Evolutionary conservation across 345 rosid species (phyloP).

Genomic region (Sonneratia alba): DNA sequence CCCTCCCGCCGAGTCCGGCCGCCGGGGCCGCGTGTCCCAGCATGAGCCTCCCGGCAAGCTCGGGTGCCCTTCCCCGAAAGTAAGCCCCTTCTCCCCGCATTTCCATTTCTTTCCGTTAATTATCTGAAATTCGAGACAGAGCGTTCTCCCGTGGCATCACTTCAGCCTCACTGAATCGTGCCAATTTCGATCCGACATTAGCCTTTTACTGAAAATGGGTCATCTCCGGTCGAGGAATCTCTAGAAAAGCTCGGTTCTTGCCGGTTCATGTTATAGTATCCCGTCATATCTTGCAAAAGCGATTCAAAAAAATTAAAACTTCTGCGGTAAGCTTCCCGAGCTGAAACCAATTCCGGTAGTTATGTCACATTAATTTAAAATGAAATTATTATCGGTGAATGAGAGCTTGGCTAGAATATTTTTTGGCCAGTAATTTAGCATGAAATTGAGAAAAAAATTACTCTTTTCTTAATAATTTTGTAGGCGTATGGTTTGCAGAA

Average conservation of each 20-base stretch:
- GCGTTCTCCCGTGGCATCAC: background rate
- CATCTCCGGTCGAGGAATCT: background rate
- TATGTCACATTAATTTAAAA: background rate
- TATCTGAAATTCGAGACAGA: background rate
- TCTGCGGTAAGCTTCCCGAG: background rate
- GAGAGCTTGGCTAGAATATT: background rate
- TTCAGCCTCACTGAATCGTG: background rate
- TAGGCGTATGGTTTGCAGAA: background rate
- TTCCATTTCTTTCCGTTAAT: background rate
- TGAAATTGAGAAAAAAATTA: background rate
- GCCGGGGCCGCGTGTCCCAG: slow-evolving; percentile 52
- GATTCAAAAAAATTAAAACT: background rate
- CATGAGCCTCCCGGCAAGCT: slow-evolving; percentile 43
- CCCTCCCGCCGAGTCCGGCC: slow-evolving; percentile 9
- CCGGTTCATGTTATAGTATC: background rate
- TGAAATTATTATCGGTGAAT: background rate
- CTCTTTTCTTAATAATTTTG: background rate
- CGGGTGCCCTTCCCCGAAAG: slow-evolving; percentile 73
- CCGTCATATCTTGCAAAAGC: background rate
- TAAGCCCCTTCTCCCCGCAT: slow-evolving; percentile 15
- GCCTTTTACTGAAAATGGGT: background rate
- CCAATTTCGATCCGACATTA: background rate
- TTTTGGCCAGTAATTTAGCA: background rate
- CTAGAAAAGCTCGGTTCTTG: background rate
- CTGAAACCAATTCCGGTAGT: background rate